These are phyloP conservation scores for Lactarius akahatsu DNA, from an alignment of 768 basidiomycete genomes.

Conservation along the genomic window DNA sequence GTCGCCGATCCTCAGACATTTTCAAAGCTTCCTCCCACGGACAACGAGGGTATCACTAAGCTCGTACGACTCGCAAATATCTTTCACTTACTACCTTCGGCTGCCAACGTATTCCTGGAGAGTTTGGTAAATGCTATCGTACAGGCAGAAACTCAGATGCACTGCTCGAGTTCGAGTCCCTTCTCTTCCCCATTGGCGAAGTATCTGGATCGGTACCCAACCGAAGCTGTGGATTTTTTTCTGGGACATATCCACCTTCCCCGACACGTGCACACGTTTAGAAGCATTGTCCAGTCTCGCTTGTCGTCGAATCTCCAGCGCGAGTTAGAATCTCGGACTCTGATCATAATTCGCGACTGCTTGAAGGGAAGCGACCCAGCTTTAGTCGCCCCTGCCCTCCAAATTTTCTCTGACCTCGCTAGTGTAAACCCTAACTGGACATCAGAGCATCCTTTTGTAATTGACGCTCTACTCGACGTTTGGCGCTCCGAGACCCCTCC, in stretches of 20 bases:
- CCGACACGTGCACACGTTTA: slow-evolving; percentile 76
- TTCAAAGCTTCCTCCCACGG: slow-evolving; percentile 73
- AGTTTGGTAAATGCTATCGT: slow-evolving; percentile 85
- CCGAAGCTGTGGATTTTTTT: slow-evolving; percentile 83
- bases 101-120: slow-evolving; percentile 89
- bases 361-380: slow-evolving; percentile 50
- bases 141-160: slow-evolving; percentile 87
- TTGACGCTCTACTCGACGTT: slow-evolving; percentile 68
- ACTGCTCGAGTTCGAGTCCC: slow-evolving; percentile 84
- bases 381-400: slow-evolving; percentile 66
- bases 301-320: slow-evolving; percentile 74
- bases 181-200: slow-evolving; percentile 91
- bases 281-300: slow-evolving; percentile 77
- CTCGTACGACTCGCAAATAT: slow-evolving; percentile 95
- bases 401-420: slow-evolving; percentile 75
- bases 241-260: slow-evolving; percentile 74
- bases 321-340: slow-evolving; percentile 62
- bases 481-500: slow-evolving; percentile 59
- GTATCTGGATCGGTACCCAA: slow-evolving; percentile 88
- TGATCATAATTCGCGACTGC: slow-evolving; percentile 50
- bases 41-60: slow-evolving; percentile 90
- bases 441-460: slow-evolving; percentile 57
- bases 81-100: slow-evolving; percentile 92
- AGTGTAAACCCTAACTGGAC: slow-evolving; percentile 70
- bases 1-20: slow-evolving; percentile 88